phyloP scores from a whole-genome alignment of 148 eudicot genomes.

The Hydrangea macrophylla region DNA sequence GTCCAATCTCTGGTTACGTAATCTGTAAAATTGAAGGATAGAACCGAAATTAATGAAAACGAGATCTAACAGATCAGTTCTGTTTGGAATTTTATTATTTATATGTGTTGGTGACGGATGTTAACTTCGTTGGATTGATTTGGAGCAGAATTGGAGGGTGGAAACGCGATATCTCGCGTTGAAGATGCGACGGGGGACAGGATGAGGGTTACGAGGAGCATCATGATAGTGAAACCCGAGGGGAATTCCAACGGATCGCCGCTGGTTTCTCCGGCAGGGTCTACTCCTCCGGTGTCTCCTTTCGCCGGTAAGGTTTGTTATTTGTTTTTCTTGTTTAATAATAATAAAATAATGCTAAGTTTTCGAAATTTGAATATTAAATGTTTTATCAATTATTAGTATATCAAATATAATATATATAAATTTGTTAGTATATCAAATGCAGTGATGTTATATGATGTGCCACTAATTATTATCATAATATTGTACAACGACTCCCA shows the following conservation, averaged over 20 bases:
- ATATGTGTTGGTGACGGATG: neutral
- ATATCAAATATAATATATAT: no score
- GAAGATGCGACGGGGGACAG: conserved; percentile 20
- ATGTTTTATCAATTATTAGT: no score
- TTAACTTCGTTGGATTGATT: neutral
- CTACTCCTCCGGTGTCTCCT: conserved; percentile 54
- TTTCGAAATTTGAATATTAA: no score
- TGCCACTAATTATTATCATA: no score
- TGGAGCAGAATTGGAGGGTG: conserved; percentile 21
- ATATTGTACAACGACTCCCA: no score
- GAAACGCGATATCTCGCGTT: conserved; percentile 5
- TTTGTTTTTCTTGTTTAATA: no score
- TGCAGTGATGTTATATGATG: no score
- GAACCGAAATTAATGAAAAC: neutral
- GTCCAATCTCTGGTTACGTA: no score
- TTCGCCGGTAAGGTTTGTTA: conserved; percentile 33
- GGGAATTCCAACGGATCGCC: conserved; percentile 30
- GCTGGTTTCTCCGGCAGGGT: conserved; percentile 50
- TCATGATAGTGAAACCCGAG: conserved; percentile 41
- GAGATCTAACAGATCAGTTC: neutral
- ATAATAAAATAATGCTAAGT: no score
- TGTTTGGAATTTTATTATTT: neutral
- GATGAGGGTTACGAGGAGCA: conserved; percentile 39
- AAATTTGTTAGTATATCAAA: no score
- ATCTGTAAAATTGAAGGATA: neutral